Evolutionary conservation across 2,329 filamentous ascomycete genomes (phyloP).

Genomic region (Colletotrichum siamense): DNA sequence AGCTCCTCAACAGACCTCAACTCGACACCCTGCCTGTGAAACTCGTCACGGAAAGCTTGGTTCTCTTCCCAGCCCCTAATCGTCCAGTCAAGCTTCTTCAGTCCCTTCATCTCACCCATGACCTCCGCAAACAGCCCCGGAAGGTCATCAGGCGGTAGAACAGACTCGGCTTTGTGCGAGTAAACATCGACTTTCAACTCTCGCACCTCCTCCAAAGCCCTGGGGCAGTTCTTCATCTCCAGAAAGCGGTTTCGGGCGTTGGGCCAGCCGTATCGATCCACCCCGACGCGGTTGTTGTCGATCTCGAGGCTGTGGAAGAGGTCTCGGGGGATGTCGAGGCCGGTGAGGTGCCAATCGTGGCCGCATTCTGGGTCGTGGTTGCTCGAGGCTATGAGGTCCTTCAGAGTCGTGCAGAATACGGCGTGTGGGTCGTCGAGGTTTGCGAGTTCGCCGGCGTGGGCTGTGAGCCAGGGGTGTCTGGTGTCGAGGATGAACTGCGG

Average conservation of each 20-base stretch:
- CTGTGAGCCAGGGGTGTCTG: not conserved
- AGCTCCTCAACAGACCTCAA: not conserved
- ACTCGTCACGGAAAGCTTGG: not conserved
- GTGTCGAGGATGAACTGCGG: constrained; percentile 1
- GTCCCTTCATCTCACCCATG: not conserved
- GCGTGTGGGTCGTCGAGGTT: not conserved
- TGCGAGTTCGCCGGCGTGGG: not conserved
- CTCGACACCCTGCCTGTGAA: not conserved
- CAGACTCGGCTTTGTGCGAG: not conserved
- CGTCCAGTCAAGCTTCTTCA: not conserved
- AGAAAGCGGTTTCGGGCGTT: not conserved
- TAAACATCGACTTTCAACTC: not conserved
- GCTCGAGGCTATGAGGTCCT: not conserved
- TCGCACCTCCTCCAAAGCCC: not conserved
- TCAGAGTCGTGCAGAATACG: not conserved
- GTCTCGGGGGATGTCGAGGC: not conserved
- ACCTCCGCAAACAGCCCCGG: not conserved
- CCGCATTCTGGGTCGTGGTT: not conserved
- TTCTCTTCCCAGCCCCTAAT: not conserved
- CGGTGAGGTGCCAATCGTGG: not conserved
- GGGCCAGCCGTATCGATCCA: not conserved
- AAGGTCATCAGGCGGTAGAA: not conserved
- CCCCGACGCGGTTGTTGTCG: not conserved
- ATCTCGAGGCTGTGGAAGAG: not conserved
- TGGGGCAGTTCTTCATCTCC: not conserved